Base-by-base conservation (phyloP, 2,329 filamentous ascomycete species). In the Venturiaceae sp. region DNA sequence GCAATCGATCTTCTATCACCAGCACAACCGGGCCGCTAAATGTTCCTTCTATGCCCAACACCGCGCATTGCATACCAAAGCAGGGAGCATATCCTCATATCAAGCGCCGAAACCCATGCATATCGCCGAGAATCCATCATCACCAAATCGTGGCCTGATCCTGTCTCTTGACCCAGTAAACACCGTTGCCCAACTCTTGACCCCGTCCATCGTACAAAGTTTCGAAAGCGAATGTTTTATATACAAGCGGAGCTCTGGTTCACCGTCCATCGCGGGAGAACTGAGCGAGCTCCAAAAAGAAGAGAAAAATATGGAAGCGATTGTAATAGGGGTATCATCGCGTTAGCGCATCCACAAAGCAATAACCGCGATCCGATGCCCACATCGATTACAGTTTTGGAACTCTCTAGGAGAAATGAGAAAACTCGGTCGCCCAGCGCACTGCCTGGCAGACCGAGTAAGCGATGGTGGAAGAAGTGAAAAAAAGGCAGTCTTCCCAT, bases 281-380 rank as follows among this genome's bases (percentile, higher is more conserved):
- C 44, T 6, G 14, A 26, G 30, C 11, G 44, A 50, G 44, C 44
- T 26, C 41, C 9, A 11, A 9, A 13, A 30, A 50, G 21, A 50
- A 30, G 21, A 30, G 44, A 50, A n/a, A n/a, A n/a, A 30, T 16
- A 50, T 50, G 44, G 21, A 50, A 50, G 44, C 44, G 44, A 50
- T 50, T n/a, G 44, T 50, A 50, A 50, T 30, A 50, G 44, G 44
- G 44, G 44, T 50, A 50, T 50, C 44, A 8, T 50, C 44, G 44
- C 44, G 9, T 50, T 28, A 3, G 4, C 9, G 26, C 26, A 30
- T 50, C 44, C 23, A 50, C 26, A 50, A 44, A 30, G n/a, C 26
- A 50, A 50, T n/a, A 7, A 28, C 26, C 19, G 16, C 44, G 44
- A 30, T 30, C 26, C 23, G 26, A 50, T 19, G 9, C 41, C 41